phyloP scores from a whole-genome alignment of 805 yeast species.

The Cyberlindnera euphorbiiphila region DNA sequence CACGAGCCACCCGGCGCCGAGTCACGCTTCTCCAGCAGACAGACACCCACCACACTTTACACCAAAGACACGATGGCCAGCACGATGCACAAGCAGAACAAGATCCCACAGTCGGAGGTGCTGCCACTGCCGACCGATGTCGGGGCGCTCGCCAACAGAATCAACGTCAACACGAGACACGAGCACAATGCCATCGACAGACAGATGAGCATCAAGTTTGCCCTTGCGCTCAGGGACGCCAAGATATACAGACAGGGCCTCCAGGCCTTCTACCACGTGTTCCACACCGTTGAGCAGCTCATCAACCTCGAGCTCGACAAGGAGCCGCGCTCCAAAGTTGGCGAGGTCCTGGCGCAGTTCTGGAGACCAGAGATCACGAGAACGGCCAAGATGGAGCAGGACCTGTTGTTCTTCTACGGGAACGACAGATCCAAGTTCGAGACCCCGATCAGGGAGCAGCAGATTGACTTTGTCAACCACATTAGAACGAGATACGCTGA shows the following conservation, averaged over 20 bases:
- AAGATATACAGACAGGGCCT: conserved; percentile 78
- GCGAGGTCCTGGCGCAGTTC: conserved; percentile 48
- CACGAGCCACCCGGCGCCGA: too few species aligned
- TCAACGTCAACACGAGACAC: conserved; percentile 62
- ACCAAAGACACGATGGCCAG: too few species aligned
- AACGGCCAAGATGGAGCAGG: conserved; percentile 50
- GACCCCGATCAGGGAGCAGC: conserved; percentile 54
- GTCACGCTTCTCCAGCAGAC: too few species aligned
- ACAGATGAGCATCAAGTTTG: conserved; percentile 63
- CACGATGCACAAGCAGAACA: conserved; percentile 16
- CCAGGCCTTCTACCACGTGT: conserved; percentile 67
- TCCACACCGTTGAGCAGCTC: conserved; percentile 56
- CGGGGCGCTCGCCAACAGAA: conserved; percentile 82
- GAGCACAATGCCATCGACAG: conserved; percentile 69
- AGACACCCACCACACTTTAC: too few species aligned
- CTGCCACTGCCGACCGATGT: conserved; percentile 76
- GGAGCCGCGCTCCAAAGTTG: conserved; percentile 25
- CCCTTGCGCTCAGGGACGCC: conserved; percentile 71
- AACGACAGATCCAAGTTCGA: conserved; percentile 51
- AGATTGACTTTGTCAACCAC: conserved; percentile 59
- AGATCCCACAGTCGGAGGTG: conserved; percentile 42
- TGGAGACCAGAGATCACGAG: conserved; percentile 74
- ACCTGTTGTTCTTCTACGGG: conserved; percentile 64
- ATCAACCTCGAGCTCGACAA: conserved; percentile 42
- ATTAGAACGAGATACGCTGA: conserved; percentile 49